These are phyloP conservation scores for Condylostoma magnum DNA, from an alignment of 169 alveolate genomes.

Conservation along the genomic window DNA sequence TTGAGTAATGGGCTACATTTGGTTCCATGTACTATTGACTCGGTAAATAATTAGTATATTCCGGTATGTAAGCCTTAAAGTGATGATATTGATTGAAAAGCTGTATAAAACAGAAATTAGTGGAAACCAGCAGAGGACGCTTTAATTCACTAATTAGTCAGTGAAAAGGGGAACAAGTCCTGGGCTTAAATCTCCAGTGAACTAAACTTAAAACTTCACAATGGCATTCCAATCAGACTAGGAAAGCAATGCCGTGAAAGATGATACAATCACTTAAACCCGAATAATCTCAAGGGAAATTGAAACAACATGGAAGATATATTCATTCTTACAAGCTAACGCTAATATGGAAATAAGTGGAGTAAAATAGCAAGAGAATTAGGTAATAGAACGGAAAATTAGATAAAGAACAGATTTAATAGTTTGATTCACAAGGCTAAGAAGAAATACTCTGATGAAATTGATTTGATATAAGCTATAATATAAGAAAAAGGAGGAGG, in stretches of 20 bases:
- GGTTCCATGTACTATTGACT: slow-evolving; percentile 16
- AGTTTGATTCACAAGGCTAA: slow-evolving; percentile 45
- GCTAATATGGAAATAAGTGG: slow-evolving; percentile 68
- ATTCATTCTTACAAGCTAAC: neutral
- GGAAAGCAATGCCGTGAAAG: slow-evolving; percentile 62
- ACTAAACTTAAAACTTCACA: slow-evolving; percentile 27
- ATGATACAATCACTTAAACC: slow-evolving; percentile 47
- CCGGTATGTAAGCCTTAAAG: slow-evolving; percentile 21
- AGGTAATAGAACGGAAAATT: slow-evolving; percentile 65
- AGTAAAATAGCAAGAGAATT: slow-evolving; percentile 48
- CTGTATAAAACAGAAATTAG: neutral
- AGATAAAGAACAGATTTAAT: slow-evolving; percentile 59
- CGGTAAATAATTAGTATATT: neutral
- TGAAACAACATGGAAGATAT: slow-evolving; percentile 47
- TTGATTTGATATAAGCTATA: too few relatives aligned
- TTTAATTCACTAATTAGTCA: slow-evolving; percentile 17
- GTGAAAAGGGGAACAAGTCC: slow-evolving; percentile 29
- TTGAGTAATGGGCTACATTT: slow-evolving; percentile 4
- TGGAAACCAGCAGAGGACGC: slow-evolving; percentile 42
- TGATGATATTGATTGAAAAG: neutral
- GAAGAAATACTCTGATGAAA: too few relatives aligned
- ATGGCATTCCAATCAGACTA: slow-evolving; percentile 26
- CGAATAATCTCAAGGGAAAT: slow-evolving; percentile 31
- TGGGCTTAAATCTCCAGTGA: slow-evolving; percentile 47
- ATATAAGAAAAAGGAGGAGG: too few relatives aligned